Evolutionary conservation across 2,329 filamentous ascomycete species (phyloP).

Genomic region (Tolypocladium tundrense): DNA sequence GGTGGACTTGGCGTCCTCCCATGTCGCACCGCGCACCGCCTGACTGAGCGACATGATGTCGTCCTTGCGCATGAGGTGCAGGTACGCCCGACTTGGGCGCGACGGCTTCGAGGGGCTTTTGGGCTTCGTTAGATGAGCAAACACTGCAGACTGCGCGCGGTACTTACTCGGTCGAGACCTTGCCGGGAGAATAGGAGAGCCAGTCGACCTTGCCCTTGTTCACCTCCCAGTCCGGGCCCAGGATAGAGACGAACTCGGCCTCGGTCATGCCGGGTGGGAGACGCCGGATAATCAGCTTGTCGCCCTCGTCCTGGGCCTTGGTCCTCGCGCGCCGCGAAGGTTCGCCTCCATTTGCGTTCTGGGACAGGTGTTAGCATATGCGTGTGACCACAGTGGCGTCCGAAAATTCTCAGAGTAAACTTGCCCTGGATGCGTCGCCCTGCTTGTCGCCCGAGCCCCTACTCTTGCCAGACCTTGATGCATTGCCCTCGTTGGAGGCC

Average conservation of each 20-base stretch:
- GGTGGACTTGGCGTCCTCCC: conserved; percentile 75
- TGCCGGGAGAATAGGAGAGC: conserved; percentile 55
- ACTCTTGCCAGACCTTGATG: not conserved
- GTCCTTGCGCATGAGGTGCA: conserved; percentile 67
- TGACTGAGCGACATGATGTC: conserved; percentile 60
- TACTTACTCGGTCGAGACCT: conserved; percentile 73
- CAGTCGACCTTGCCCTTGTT: conserved; percentile 81
- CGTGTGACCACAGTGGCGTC: not conserved
- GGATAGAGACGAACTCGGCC: conserved; percentile 58
- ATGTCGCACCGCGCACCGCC: conserved; percentile 55
- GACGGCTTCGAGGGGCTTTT: conserved; percentile 74
- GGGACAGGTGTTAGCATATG: not conserved
- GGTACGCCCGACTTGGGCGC: conserved; percentile 66
- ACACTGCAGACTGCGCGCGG: not conserved
- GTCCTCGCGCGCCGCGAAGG: conserved; percentile 18
- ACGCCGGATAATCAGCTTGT: conserved; percentile 78
- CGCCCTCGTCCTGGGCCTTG: conserved; percentile 36
- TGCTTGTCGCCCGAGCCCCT: conserved; percentile 17
- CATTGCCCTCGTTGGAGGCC: not conserved
- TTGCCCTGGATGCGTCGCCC: conserved; percentile 17
- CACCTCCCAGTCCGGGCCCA: conserved; percentile 73
- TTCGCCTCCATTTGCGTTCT: conserved; percentile 15
- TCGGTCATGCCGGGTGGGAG: conserved; percentile 79
- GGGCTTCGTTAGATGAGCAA: conserved; percentile 4
- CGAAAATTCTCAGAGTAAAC: not conserved